Evolutionary conservation across 2,329 filamentous ascomycete genomes (phyloP).

Genomic region (Biscogniauxia sp.): DNA sequence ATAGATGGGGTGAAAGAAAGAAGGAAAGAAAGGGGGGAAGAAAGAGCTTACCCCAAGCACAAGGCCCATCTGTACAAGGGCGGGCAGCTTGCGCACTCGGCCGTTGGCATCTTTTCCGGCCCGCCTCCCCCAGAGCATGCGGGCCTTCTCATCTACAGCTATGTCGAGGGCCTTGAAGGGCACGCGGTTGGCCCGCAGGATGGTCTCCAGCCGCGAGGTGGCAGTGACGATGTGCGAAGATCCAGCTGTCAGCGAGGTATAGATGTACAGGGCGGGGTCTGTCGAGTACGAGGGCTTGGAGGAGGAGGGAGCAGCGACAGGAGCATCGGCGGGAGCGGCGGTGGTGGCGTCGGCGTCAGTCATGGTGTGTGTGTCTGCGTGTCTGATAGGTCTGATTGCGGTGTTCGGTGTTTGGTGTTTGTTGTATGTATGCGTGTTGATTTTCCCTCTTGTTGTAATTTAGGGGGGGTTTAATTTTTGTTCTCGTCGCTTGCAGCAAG

Average conservation of each 20-base stretch:
- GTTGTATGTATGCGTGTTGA: too few species aligned
- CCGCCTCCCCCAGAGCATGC: conserved; percentile 83
- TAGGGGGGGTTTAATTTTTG: too few species aligned
- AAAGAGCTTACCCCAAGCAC: conserved; percentile 73
- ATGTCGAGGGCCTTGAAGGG: conserved; percentile 92
- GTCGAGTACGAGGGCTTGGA: conserved; percentile 44
- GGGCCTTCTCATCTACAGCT: conserved; percentile 83
- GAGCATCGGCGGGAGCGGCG: too few species aligned
- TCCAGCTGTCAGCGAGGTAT: conserved; percentile 92
- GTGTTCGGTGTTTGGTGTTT: too few species aligned
- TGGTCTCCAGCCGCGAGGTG: conserved; percentile 92
- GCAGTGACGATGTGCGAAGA: conserved; percentile 96
- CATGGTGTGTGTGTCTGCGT: conserved; percentile 13
- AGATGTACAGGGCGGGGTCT: conserved; percentile 82
- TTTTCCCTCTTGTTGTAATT: too few species aligned
- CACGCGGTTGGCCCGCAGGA: conserved; percentile 90
- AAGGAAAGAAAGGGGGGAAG: background rate
- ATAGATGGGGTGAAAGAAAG: background rate
- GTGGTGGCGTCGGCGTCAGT: conserved; percentile 10
- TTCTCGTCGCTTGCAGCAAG: too few species aligned
- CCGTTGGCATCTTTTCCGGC: conserved; percentile 67
- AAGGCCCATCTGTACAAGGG: conserved; percentile 80
- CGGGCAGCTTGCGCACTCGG: conserved; percentile 74
- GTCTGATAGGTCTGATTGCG: background rate
- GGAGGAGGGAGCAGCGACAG: background rate